These are phyloP conservation scores for Silene coronaria DNA, from an alignment of 179 eudicot genomes.

Conservation along the genomic window DNA sequence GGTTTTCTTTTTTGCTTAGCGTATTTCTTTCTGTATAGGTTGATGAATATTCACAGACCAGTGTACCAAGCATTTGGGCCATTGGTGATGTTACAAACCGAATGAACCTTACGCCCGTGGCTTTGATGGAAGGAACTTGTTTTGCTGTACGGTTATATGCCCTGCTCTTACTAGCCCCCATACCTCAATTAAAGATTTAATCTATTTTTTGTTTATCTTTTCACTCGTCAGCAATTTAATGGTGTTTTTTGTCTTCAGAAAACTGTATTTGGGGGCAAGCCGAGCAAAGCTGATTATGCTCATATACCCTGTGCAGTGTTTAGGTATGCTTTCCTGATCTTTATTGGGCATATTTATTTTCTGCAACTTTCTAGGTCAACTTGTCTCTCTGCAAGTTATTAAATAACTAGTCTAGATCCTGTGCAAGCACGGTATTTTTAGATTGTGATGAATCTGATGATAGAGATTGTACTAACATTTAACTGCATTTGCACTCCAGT, in stretches of 20 bases:
- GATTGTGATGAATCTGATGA: too few relatives aligned
- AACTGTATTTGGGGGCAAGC: conserved; percentile 72
- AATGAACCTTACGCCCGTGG: conserved; percentile 98
- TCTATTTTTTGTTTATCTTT: conserved; percentile 1
- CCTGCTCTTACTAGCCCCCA: conserved; percentile 2
- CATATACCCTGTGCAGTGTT: conserved; percentile 79
- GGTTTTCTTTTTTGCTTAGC: conserved; percentile 8
- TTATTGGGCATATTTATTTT: neutral
- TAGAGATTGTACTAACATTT: too few relatives aligned
- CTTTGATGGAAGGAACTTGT: conserved; percentile 91
- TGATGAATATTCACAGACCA: conserved; percentile 75
- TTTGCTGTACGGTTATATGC: conserved; percentile 61
- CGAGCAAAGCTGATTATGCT: conserved; percentile 63
- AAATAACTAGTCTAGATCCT: too few relatives aligned
- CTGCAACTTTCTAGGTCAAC: conserved; percentile 11
- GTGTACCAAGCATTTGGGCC: conserved; percentile 90
- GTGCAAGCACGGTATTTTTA: too few relatives aligned
- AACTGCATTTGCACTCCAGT: too few relatives aligned
- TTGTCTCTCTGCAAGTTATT: neutral
- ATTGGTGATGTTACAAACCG: conserved; percentile 92
- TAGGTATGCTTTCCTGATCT: conserved; percentile 41
- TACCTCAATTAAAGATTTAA: neutral
- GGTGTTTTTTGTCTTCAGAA: conserved; percentile 44
- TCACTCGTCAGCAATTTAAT: neutral
- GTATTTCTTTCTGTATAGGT: conserved; percentile 44